Percentiles rank a stretch among this genome's conserved stretches.
phyloP scores from a whole-genome alignment of 2,329 filamentous ascomycete species.

The Diaporthe ampelina region DNA sequence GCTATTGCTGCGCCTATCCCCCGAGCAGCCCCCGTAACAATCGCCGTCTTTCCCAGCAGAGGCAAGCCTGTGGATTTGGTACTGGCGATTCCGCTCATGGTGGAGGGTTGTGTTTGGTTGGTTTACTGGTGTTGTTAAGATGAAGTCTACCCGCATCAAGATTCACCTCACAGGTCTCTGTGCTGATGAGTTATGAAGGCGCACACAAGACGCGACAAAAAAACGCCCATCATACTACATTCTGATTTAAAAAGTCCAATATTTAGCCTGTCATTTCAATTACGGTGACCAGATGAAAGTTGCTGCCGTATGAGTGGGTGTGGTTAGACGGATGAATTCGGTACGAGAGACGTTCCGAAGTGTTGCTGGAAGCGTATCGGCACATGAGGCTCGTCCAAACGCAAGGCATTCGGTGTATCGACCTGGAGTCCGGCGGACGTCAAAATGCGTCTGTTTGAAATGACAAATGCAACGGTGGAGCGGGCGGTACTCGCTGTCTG shows the following conservation, averaged over 20 bases:
- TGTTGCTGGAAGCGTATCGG: too few relatives aligned
- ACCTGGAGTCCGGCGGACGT: too few relatives aligned
- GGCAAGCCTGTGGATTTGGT: background rate
- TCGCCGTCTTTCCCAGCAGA: constrained; percentile 51
- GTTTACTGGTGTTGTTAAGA: background rate
- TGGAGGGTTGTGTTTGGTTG: background rate
- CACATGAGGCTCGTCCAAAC: too few relatives aligned
- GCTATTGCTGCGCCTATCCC: constrained; percentile 55
- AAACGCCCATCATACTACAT: background rate
- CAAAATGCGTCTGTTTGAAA: too few relatives aligned
- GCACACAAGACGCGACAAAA: background rate
- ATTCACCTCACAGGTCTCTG: background rate
- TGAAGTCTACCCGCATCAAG: background rate
- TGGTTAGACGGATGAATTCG: too few relatives aligned
- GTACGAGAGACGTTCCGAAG: too few relatives aligned
- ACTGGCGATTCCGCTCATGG: background rate
- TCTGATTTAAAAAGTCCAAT: background rate
- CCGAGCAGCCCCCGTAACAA: constrained; percentile 58
- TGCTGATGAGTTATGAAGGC: background rate
- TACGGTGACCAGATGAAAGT: too few relatives aligned
- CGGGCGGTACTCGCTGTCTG: too few relatives aligned
- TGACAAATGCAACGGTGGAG: too few relatives aligned
- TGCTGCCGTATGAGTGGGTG: too few relatives aligned
- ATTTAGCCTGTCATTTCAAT: too few relatives aligned
- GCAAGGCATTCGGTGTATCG: too few relatives aligned